Evolutionary conservation across 805 yeast species (phyloP).

Genomic region (Kodamaea lidongshanica): DNA sequence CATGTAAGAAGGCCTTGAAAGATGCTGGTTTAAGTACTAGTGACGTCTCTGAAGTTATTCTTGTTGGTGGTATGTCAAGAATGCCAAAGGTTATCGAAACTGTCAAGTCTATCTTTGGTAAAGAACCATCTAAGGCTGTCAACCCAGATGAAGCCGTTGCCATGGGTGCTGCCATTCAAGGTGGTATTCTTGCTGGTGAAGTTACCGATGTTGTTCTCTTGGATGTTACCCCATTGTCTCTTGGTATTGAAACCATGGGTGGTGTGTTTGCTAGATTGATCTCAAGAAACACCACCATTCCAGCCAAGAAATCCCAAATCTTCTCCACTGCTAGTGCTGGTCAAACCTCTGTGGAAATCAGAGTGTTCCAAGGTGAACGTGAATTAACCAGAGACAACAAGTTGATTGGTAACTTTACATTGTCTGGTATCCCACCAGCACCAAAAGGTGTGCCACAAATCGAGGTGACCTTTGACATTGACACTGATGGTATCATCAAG

Average conservation of each 20-base stretch:
- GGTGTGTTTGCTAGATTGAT: slow-evolving; percentile 93
- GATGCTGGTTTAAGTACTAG: slow-evolving; percentile 66
- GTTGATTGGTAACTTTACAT: slow-evolving; percentile 93
- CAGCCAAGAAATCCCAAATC: slow-evolving; percentile 93
- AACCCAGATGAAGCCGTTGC: slow-evolving; percentile 95
- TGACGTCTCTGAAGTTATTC: slow-evolving; percentile 71
- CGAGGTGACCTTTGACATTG: slow-evolving; percentile 92
- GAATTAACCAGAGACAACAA: slow-evolving; percentile 97
- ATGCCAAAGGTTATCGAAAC: slow-evolving; percentile 83
- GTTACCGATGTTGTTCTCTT: slow-evolving; percentile 85
- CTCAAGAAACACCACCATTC: slow-evolving; percentile 92
- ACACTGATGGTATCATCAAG: slow-evolving; percentile 95
- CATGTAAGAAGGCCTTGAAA: slow-evolving; percentile 75
- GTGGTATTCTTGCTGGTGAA: slow-evolving; percentile 93
- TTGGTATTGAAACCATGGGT: slow-evolving; percentile 97
- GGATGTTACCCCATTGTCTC: slow-evolving; percentile 84
- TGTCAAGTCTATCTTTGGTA: slow-evolving; percentile 71
- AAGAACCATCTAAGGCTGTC: slow-evolving; percentile 82
- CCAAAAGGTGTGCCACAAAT: slow-evolving; percentile 94
- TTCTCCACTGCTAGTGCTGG: slow-evolving; percentile 40
- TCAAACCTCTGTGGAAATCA: slow-evolving; percentile 47
- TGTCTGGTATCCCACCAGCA: slow-evolving; percentile 92
- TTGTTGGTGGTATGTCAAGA: slow-evolving; percentile 89
- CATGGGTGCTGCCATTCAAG: slow-evolving; percentile 97
- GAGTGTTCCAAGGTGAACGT: slow-evolving; percentile 99